phyloP scores from a whole-genome alignment of 345 rosid species.

The Microthlaspi erraticum region DNA sequence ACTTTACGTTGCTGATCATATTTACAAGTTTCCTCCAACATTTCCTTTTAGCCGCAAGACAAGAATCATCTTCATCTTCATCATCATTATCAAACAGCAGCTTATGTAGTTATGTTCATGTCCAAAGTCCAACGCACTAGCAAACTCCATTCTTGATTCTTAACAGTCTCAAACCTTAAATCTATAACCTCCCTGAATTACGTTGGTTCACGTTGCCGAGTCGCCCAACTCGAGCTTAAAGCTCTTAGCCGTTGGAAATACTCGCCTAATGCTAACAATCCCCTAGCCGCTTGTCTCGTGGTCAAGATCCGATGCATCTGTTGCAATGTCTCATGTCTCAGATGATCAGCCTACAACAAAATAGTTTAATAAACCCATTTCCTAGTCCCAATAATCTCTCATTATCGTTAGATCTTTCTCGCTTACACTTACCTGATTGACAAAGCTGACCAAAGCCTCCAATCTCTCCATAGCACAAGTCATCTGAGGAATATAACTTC shows the following conservation, averaged over 20 bases:
- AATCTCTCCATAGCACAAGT: conserved; percentile 75
- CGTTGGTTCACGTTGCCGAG: conserved; percentile 59
- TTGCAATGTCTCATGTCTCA: conserved; percentile 78
- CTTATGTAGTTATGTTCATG: conserved; percentile 26
- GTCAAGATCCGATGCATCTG: conserved; percentile 82
- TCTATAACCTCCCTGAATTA: conserved; percentile 10
- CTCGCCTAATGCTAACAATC: conserved; percentile 82
- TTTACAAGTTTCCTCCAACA: conserved; percentile 31
- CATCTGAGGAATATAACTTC: conserved; percentile 57
- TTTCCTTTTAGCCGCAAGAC: conserved; percentile 6
- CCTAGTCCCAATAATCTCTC: neutral
- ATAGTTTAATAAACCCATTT: neutral
- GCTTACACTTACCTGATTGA: conserved; percentile 74
- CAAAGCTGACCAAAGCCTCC: conserved; percentile 76
- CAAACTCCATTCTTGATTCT: conserved; percentile 12
- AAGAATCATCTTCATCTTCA: conserved; percentile 12
- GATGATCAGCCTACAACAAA: conserved; percentile 80
- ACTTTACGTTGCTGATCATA: conserved; percentile 33
- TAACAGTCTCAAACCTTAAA: conserved; percentile 12
- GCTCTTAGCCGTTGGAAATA: conserved; percentile 77
- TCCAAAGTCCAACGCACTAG: conserved; percentile 23
- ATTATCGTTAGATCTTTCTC: neutral
- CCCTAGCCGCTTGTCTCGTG: conserved; percentile 78
- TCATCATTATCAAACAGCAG: conserved; percentile 11
- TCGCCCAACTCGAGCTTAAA: conserved; percentile 71